These are phyloP conservation scores for Ophiostoma tasmaniense DNA, from an alignment of 2,329 filamentous ascomycete genomes.

Conservation along the genomic window DNA sequence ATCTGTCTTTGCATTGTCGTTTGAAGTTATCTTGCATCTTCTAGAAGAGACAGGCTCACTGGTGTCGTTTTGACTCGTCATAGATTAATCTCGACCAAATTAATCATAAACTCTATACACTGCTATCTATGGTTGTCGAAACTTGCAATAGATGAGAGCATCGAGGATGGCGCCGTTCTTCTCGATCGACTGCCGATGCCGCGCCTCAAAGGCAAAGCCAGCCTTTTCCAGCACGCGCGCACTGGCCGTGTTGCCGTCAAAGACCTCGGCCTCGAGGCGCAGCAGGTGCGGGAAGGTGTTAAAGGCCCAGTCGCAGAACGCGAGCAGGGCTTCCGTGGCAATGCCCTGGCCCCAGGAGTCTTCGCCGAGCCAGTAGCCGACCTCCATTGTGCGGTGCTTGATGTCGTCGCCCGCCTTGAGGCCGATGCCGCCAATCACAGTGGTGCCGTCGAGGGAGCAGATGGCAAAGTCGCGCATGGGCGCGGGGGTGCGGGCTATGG, in stretches of 20 bases:
- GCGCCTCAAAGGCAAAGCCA: background rate
- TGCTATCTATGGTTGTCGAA: background rate
- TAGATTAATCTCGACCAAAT: background rate
- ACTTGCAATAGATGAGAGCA: background rate
- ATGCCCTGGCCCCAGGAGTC: background rate
- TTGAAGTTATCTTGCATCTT: background rate
- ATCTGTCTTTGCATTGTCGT: background rate
- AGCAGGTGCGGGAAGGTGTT: background rate
- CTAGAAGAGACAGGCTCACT: background rate
- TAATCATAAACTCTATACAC: background rate
- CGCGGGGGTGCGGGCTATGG: background rate
- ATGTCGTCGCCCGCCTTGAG: background rate
- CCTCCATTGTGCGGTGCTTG: background rate
- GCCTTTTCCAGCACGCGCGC: background rate
- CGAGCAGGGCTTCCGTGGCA: background rate
- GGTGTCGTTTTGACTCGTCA: background rate
- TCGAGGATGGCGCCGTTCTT: background rate
- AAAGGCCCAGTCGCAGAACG: background rate
- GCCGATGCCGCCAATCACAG: background rate
- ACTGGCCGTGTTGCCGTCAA: background rate
- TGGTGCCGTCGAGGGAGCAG: background rate
- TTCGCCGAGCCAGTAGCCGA: background rate
- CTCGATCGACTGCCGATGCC: conserved; percentile 7
- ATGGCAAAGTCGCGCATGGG: background rate
- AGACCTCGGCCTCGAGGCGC: background rate